Evolutionary conservation across 768 basidiomycete genomes (phyloP).

Genomic region (Leccinum pellstonianum): DNA sequence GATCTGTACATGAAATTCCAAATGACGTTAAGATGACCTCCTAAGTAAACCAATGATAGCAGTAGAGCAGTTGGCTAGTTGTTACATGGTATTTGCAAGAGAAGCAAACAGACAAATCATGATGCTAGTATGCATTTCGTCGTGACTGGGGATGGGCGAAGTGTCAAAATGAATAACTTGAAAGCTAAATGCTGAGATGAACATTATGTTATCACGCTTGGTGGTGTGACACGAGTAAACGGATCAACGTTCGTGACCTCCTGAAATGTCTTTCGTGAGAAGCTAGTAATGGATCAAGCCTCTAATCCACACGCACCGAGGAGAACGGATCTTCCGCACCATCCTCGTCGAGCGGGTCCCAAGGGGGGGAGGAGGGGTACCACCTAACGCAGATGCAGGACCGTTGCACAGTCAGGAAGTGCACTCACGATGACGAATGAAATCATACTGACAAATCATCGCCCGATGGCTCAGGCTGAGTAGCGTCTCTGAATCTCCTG

Average conservation of each 20-base stretch:
- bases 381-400: slow-evolving; percentile 15
- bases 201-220: not conserved
- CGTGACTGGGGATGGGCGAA: not conserved
- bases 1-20: not conserved
- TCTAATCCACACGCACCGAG: slow-evolving; percentile 9
- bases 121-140: not conserved
- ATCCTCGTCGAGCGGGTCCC: slow-evolving; percentile 29
- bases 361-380: slow-evolving; percentile 18
- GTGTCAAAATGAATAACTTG: not conserved
- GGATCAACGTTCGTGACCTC: slow-evolving; percentile 9
- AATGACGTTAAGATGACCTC: not conserved
- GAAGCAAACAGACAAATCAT: not conserved
- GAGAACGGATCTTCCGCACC: slow-evolving; percentile 23
- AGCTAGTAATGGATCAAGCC: not conserved
- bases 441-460: slow-evolving; percentile 20
- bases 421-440: not conserved
- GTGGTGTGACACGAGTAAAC: slow-evolving; percentile 2
- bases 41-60: not conserved
- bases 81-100: not conserved
- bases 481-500: slow-evolving; percentile 17
- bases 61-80: not conserved
- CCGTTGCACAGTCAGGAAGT: not conserved
- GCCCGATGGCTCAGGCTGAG: slow-evolving; percentile 10
- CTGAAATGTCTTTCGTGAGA: slow-evolving; percentile 9
- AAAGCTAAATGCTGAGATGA: not conserved